Percentiles rank a stretch among this genome's conserved stretches.
Evolutionary conservation across 2,329 filamentous ascomycete species (phyloP).

Genomic region (Didymella keratinophila): DNA sequence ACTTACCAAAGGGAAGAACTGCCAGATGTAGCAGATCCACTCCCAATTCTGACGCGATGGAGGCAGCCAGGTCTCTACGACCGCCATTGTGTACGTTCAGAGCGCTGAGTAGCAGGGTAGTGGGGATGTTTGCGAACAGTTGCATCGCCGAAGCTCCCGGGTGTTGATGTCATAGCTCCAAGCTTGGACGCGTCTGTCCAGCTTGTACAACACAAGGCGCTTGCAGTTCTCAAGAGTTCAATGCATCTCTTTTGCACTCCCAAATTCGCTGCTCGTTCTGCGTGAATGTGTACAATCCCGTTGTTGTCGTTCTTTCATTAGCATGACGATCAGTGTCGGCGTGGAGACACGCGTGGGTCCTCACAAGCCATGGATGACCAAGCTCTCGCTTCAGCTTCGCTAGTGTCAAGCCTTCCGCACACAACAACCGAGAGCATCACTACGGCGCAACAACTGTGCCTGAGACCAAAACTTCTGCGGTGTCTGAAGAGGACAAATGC

Average conservation of each 20-base stretch:
- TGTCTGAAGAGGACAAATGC: rapidly evolving
- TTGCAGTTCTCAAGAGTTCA: not conserved
- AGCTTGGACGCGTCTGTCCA: conserved; percentile 9
- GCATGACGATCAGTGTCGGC: not conserved
- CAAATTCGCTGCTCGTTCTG: not conserved
- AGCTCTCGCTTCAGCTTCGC: not conserved
- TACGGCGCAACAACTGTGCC: no score
- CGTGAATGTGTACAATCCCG: not conserved
- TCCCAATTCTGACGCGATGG: conserved; percentile 62
- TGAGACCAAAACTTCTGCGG: rapidly evolving
- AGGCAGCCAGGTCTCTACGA: conserved; percentile 56
- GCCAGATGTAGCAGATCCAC: conserved; percentile 54
- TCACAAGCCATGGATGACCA: not conserved
- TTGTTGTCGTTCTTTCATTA: not conserved
- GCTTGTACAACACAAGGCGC: not conserved
- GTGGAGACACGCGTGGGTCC: not conserved
- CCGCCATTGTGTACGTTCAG: conserved; percentile 44
- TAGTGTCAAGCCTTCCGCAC: not conserved
- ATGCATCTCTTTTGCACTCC: not conserved
- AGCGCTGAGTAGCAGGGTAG: not conserved
- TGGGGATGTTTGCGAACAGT: not conserved
- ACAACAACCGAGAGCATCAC: not conserved
- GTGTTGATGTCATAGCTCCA: conserved; percentile 17
- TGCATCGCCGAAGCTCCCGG: conserved; percentile 3
- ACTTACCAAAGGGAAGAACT: conserved; percentile 61